Percentiles rank a stretch among this genome's conserved stretches.
Conservation (phyloP, 1,139 yeast species). For the Zygosaccharomyces sapae region DNA sequence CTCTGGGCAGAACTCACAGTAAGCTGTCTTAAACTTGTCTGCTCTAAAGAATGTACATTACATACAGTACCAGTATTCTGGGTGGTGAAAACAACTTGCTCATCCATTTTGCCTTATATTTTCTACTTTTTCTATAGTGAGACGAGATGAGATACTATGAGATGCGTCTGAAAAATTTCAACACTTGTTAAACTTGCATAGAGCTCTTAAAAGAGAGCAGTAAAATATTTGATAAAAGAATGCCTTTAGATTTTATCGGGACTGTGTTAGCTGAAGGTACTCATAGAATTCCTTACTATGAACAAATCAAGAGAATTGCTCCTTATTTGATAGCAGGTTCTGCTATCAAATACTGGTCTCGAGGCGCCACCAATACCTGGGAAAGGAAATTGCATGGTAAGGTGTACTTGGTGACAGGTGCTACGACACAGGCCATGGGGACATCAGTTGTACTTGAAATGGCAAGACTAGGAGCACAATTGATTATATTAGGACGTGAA, state of each 20-base stretch:
- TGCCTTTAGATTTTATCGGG: conserved; percentile 82
- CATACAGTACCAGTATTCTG: conserved; percentile 28
- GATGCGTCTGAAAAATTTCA: conserved; percentile 12
- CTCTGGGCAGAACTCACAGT: conserved; percentile 43
- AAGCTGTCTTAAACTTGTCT: conserved; percentile 33
- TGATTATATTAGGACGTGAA: conserved; percentile 65
- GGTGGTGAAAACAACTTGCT: conserved; percentile 34
- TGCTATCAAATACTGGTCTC: conserved; percentile 62
- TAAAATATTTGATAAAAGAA: conserved; percentile 28
- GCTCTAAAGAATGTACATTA: conserved; percentile 32
- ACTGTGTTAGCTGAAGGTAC: conserved; percentile 68
- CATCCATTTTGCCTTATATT: conserved; percentile 24
- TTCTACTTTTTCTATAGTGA: neutral
- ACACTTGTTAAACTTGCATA: conserved; percentile 5
- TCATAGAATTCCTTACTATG: conserved; percentile 69
- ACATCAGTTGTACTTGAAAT: conserved; percentile 68
- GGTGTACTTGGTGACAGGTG: conserved; percentile 81
- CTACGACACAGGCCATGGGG: conserved; percentile 82
- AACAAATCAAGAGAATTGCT: conserved; percentile 48
- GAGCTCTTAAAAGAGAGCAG: neutral
- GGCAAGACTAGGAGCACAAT: conserved; percentile 81
- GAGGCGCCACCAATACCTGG: conserved; percentile 82
- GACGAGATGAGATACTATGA: conserved; percentile 23
- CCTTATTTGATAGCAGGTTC: conserved; percentile 49
- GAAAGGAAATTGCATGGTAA: conserved; percentile 88